Evolutionary conservation across 2,329 filamentous ascomycete species (phyloP), one percentile per base, ranked within the genome.

Genomic region (Fusarium sp.): DNA sequence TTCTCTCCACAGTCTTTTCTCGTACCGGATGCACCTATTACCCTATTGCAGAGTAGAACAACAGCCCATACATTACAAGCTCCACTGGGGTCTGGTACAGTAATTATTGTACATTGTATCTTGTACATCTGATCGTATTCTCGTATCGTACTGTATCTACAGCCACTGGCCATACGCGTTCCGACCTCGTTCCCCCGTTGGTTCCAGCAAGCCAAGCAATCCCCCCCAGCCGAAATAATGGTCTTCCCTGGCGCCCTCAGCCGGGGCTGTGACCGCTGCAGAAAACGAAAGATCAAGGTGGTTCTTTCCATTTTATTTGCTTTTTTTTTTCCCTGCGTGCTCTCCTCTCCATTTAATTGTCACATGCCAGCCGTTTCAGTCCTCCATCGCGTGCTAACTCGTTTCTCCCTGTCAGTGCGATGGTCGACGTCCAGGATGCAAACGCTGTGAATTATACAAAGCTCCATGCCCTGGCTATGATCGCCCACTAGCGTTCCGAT

Each of bases 201-300:
- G 31, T 37, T 37, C 31, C 16, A n/a, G 16, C 18, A n/a, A 37
- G 34, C 34, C 34, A 37, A 37, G 34, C 34, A 37, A 37, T 37
- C 34, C 9, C 28, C 31, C 30, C 39, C 48, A 45, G 21, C 11
- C 45, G n/a, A 18, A 13, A 16, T 11, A 4, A 69, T 69, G 66
- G 65, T 69, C 18, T 69, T 69, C 56, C 66, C 66, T 3, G 66
- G 66, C 45, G 21, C 50, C 4, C 55, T 69, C 26, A 69, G 66
- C 52, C 45, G 48, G 19, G 66, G 65, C 30, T 69, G 66, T 25
- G 53, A 57, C 34, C 66, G 66, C 9, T 69, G 66, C 43, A 51
- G 61, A 23, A 65, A 66, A 39, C 61, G 65, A 31, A 69, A 69
- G 31, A 69, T 69, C 23, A 69, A 69, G 30, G 65, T 69, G 39